These are phyloP conservation scores for Sporothrix schenckii DNA, from an alignment of 2,329 filamentous ascomycete genomes.

Conservation along the genomic window DNA sequence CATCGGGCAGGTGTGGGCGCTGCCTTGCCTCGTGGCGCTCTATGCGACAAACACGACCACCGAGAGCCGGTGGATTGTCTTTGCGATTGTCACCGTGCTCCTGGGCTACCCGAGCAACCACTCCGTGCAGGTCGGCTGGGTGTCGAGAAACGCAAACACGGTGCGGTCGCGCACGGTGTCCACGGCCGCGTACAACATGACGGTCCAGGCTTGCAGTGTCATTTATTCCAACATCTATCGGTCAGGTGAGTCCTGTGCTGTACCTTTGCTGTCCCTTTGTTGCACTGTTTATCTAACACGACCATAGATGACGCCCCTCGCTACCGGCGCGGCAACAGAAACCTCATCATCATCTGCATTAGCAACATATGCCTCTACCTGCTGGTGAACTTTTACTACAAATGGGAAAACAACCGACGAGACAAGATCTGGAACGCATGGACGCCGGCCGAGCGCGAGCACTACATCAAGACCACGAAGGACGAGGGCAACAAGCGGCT, in stretches of 20 bases:
- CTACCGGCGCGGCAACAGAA: conserved; percentile 59
- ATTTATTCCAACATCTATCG: conserved; percentile 49
- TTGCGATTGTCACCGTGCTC: conserved; percentile 48
- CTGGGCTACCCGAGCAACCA: conserved; percentile 50
- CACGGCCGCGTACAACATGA: conserved; percentile 64
- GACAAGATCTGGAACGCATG: conserved; percentile 41
- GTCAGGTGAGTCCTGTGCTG: neutral
- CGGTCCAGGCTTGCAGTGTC: conserved; percentile 49
- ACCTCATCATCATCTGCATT: conserved; percentile 53
- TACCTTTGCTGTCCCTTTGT: neutral
- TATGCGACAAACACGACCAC: conserved; percentile 46
- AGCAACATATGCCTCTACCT: conserved; percentile 42
- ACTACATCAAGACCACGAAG: conserved; percentile 41
- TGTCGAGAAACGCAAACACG: conserved; percentile 61
- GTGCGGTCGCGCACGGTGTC: conserved; percentile 65
- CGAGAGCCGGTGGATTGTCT: conserved; percentile 49
- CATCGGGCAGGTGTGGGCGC: conserved; percentile 60
- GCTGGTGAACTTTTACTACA: conserved; percentile 42
- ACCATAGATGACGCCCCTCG: conserved; percentile 46
- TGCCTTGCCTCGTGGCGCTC: conserved; percentile 61
- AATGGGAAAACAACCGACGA: conserved; percentile 41
- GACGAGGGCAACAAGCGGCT: conserved; percentile 42
- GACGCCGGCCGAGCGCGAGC: conserved; percentile 39
- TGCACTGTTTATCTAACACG: neutral
- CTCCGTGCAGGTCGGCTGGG: conserved; percentile 54